phyloP scores from a whole-genome alignment of 768 basidiomycete genomes.

The Astraeus odoratus region DNA sequence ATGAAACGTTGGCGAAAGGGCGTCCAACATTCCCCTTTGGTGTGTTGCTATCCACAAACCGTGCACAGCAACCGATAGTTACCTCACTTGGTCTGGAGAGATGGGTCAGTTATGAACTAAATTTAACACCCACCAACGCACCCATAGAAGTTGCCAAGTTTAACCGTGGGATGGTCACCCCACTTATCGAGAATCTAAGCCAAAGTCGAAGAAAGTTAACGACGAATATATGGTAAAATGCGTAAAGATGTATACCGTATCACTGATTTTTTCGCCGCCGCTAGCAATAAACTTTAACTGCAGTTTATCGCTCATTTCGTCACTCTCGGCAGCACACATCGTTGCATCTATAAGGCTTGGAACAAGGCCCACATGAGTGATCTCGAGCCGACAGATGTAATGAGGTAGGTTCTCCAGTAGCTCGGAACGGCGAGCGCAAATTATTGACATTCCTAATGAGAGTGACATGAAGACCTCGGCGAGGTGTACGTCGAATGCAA shows the following conservation, averaged over 20 bases:
- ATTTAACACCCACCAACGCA: conserved; percentile 5
- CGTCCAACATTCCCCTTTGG: conserved; percentile 39
- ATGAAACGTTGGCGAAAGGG: conserved; percentile 29
- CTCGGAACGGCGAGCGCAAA: conserved; percentile 34
- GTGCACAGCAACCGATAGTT: conserved; percentile 45
- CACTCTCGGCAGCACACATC: conserved; percentile 24
- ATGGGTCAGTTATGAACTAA: background rate
- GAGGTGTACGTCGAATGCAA: conserved; percentile 48
- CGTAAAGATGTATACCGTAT: conserved; percentile 30
- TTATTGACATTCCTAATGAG: conserved; percentile 38
- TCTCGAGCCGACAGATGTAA: conserved; percentile 32
- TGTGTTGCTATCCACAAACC: conserved; percentile 34
- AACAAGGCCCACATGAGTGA: conserved; percentile 47
- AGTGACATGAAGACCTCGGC: conserved; percentile 37
- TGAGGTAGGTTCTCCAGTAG: conserved; percentile 37
- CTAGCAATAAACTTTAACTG: conserved; percentile 39
- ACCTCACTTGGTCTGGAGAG: conserved; percentile 39
- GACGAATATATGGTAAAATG: background rate
- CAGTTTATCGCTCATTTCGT: conserved; percentile 25
- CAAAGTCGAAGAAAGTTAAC: background rate
- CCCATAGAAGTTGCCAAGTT: conserved; percentile 46
- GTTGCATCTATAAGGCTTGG: conserved; percentile 49
- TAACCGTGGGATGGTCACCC: conserved; percentile 38
- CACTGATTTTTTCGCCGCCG: conserved; percentile 49
- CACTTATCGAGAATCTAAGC: conserved; percentile 38